Evolutionary conservation across 768 basidiomycete species (phyloP).

Genomic region (Tulasnella sp.): DNA sequence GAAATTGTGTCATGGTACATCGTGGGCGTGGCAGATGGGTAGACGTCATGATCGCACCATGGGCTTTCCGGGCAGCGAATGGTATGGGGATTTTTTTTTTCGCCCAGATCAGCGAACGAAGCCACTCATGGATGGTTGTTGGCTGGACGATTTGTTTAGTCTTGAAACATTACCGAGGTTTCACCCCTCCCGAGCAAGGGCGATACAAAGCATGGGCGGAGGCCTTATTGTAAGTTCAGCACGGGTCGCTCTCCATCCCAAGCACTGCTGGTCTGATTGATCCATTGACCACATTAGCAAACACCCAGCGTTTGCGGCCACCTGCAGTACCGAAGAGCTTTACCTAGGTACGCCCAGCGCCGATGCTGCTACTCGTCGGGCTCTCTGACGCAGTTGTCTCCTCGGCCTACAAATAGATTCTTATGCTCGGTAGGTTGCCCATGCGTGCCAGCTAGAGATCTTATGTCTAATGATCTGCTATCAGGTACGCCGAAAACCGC

Average conservation of each 20-base stretch:
- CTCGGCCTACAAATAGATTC: neutral
- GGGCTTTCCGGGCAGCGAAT: constrained; percentile 32
- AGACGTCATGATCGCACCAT: constrained; percentile 61
- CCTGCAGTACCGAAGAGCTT: constrained; percentile 54
- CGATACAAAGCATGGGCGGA: constrained; percentile 44
- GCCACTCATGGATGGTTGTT: no score
- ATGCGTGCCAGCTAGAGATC: neutral
- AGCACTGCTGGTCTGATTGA: neutral
- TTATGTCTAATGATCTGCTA: neutral
- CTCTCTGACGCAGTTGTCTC: no score
- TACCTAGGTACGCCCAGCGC: constrained; percentile 60
- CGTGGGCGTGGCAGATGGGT: constrained; percentile 39
- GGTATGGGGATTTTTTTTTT: neutral
- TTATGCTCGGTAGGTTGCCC: constrained; percentile 44
- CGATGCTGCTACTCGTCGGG: no score
- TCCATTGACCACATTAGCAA: neutral
- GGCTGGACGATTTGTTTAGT: no score
- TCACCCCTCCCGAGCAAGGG: constrained; percentile 33
- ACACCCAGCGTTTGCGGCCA: constrained; percentile 53
- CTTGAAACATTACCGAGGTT: constrained; percentile 55
- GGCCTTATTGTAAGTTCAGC: constrained; percentile 36
- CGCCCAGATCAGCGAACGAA: neutral
- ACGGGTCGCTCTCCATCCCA: neutral
- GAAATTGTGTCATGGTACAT: no score
- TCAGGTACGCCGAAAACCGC: constrained; percentile 63